A percentile compares a stretch with the other conserved stretches of the same genome.
Conservation (phyloP, 192 early-diverging fungal genomes). For the Backusella australiensis region DNA sequence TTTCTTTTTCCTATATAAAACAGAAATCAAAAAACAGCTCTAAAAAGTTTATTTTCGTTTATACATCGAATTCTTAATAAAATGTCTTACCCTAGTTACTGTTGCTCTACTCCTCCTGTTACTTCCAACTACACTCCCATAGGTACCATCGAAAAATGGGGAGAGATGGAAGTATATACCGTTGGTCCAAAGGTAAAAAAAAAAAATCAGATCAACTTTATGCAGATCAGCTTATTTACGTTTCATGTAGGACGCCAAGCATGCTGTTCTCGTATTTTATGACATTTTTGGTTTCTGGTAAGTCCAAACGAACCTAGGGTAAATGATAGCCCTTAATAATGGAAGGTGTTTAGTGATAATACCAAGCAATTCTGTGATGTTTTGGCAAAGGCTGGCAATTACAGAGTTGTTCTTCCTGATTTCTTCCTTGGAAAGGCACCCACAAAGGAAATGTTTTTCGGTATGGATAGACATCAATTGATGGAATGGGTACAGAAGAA, state of each 20-base stretch:
- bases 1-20: background rate
- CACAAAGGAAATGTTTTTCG: constrained; percentile 30
- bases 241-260: background rate
- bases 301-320: background rate
- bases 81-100: background rate
- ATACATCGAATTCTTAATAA: background rate
- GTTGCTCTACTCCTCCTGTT: constrained; percentile 25
- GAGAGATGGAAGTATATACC: constrained; percentile 22
- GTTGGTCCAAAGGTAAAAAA: constrained; percentile 11
- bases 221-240: background rate
- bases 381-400: constrained; percentile 45
- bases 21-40: background rate
- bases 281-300: background rate
- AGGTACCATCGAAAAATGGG: constrained; percentile 19
- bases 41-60: background rate
- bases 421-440: constrained; percentile 51
- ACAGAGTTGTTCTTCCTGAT: constrained; percentile 62
- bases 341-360: constrained; percentile 32
- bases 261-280: constrained; percentile 1
- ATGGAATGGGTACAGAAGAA: constrained; percentile 26
- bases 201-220: background rate
- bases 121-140: constrained; percentile 20
- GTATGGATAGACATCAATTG: constrained; percentile 34
- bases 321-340: background rate
- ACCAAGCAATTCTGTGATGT: constrained; percentile 61